A percentile compares a stretch with the other conserved stretches of the same genome.
These are phyloP conservation scores for Picea glauca DNA, from an alignment of 75 land plant genomes.

Conservation along the genomic window DNA sequence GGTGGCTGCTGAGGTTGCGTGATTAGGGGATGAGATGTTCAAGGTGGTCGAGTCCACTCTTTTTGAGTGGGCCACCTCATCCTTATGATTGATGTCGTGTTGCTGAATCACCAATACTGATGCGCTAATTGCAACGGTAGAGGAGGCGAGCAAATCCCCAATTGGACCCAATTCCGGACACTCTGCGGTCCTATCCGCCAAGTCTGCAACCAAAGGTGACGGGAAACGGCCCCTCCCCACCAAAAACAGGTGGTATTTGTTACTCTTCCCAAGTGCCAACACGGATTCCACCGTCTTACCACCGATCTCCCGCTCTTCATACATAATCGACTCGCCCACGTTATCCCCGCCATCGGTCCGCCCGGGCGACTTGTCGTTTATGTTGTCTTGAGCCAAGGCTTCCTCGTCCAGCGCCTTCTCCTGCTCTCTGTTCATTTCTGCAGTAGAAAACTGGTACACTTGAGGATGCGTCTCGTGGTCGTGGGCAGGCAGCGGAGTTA, in stretches of 20 bases:
- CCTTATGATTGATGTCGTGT: constrained; percentile 5
- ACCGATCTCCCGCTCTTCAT: constrained; percentile 28
- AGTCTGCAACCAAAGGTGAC: not conserved
- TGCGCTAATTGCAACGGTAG: constrained; percentile 22
- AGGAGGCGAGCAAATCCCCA: constrained; percentile 44
- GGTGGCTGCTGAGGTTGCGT: no score
- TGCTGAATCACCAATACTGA: constrained; percentile 47
- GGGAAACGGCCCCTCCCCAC: constrained; percentile 54
- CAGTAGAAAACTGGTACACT: not conserved
- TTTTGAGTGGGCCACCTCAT: not conserved
- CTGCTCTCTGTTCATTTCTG: not conserved
- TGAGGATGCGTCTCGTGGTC: not conserved
- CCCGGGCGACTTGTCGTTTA: no score
- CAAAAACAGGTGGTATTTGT: constrained; percentile 34
- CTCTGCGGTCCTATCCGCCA: constrained; percentile 14
- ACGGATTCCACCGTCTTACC: constrained; percentile 20
- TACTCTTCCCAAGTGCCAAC: constrained; percentile 15
- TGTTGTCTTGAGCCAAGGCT: not conserved
- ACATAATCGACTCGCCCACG: constrained; percentile 13
- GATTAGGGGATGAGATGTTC: no score
- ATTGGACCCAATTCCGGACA: constrained; percentile 55
- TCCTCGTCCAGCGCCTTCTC: constrained; percentile 1
- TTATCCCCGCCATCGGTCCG: no score
- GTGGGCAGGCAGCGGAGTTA: not conserved
- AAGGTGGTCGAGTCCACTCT: no score